Evolutionary conservation across 2,329 filamentous ascomycete species (phyloP), one percentile per base, ranked within the genome.

Genomic region (Fonsecaea monophora): DNA sequence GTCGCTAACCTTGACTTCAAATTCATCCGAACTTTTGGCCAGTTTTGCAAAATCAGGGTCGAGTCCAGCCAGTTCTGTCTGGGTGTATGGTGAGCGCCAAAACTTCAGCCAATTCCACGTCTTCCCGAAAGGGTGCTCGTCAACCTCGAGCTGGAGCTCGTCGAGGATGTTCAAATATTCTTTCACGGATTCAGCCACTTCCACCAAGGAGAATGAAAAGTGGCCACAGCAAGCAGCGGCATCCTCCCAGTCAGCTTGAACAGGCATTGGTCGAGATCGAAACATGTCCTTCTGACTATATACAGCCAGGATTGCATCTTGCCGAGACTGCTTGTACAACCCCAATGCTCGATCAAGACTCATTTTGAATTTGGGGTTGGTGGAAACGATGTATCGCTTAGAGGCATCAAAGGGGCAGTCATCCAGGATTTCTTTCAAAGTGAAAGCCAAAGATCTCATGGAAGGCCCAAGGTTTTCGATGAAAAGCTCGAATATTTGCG

Each of bases 161-260:
- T 97, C 92, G 4, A 99, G 81, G 0, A 95, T 89, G 60, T 92
- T 88, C 53, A 99, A 79, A 73, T 96, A 95, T 12, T 86, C 86
- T 71, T 92, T 88, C 81, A 96, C 91, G 75, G 97, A 93, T 75
- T 96, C 92, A 0, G 92, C 94, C 75, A 98, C 94, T 72, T 95
- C 91, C 69, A 95, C 87, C 32, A 99, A 82, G 53, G 91, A 96
- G 76, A 95, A 97, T 75, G 92, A 94, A 76, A 98, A 99, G 78
- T 98, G 94, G 0, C 95, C 94, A 75, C 95, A 99, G 64, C 94
- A 96, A n/a, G 95, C 94, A 48, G 94, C 94, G 10, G 98, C 94
- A 78, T 99, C 95, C 77, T 99, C 95, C 65, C 97, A 93, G 77
- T 98, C 95, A 2, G 94, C 95, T 75, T 96, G 90, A 8, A 94